Evolutionary conservation across 2,329 filamentous ascomycete genomes (phyloP).

Genomic region (Thielaviopsis ethacetica): DNA sequence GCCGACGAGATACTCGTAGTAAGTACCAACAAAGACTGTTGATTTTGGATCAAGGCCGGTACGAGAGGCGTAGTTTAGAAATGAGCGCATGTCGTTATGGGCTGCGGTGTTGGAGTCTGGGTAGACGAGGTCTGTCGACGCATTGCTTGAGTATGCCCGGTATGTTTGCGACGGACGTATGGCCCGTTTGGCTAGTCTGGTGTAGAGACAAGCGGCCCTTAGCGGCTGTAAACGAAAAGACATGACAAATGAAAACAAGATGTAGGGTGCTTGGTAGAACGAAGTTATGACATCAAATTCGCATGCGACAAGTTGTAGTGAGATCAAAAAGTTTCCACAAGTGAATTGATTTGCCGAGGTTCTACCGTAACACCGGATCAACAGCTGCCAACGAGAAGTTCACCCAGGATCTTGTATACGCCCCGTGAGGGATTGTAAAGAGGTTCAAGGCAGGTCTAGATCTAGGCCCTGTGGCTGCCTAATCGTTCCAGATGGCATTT

Average conservation of each 20-base stretch:
- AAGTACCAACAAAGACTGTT: constrained; percentile 53
- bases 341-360: too few relatives aligned
- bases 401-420: neutral
- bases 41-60: constrained; percentile 36
- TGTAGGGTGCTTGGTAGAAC: neutral
- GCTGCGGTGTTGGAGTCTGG: constrained; percentile 3
- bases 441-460: too few relatives aligned
- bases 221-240: too few relatives aligned
- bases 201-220: neutral
- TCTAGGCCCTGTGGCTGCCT: constrained; percentile 12
- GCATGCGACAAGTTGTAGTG: too few relatives aligned
- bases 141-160: neutral
- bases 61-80: constrained; percentile 45
- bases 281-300: too few relatives aligned
- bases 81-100: constrained; percentile 49
- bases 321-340: neutral
- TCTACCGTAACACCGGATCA: neutral
- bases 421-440: neutral
- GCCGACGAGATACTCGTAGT: constrained; percentile 58
- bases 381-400: neutral
- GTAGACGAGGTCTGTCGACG: constrained; percentile 4
- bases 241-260: too few relatives aligned
- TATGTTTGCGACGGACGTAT: neutral
- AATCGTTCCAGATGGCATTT: constrained; percentile 74
- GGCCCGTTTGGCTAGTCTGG: neutral